Evolutionary conservation across 495 filamentous ascomycete genomes (phyloP).

Genomic region (Podospora australis): DNA sequence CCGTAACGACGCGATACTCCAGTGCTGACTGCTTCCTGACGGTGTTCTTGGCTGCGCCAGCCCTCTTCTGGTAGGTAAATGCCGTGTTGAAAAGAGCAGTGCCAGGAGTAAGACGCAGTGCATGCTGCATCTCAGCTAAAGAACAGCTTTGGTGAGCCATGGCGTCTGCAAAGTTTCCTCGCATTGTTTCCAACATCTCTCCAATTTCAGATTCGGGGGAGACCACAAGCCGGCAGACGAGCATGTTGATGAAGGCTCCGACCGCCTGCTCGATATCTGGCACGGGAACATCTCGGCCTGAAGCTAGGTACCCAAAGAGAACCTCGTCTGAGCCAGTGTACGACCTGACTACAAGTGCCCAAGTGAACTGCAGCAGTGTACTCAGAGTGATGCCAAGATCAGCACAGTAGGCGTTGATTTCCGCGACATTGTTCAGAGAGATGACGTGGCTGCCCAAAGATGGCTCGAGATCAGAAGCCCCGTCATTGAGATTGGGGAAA

Average conservation of each 20-base stretch:
- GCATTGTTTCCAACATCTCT: conserved; percentile 17
- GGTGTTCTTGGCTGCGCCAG: neutral
- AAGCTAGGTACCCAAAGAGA: conserved; percentile 45
- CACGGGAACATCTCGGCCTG: conserved; percentile 18
- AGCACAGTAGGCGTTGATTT: conserved; percentile 17
- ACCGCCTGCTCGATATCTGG: conserved; percentile 16
- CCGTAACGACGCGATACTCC: conserved; percentile 14
- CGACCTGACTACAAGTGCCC: conserved; percentile 49
- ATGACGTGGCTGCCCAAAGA: conserved; percentile 14
- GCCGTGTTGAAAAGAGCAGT: conserved; percentile 29
- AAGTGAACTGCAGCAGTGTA: conserved; percentile 38
- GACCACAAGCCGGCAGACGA: conserved; percentile 15
- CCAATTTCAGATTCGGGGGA: conserved; percentile 20
- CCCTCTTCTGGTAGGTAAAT: conserved; percentile 25
- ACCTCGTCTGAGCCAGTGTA: conserved; percentile 49
- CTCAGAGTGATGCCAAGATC: conserved; percentile 14
- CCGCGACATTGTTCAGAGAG: conserved; percentile 1
- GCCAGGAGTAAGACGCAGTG: conserved; percentile 11
- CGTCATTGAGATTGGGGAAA: conserved; percentile 21
- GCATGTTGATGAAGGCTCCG: conserved; percentile 26
- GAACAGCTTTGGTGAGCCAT: conserved; percentile 35
- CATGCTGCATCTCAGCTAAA: conserved; percentile 39
- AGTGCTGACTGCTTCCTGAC: conserved; percentile 9
- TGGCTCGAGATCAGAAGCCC: neutral
- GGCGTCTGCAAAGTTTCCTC: conserved; percentile 27